These are phyloP conservation scores for Chrysoporthe deuterocubensis DNA, from an alignment of 2,329 filamentous ascomycete genomes.

Conservation along the genomic window DNA sequence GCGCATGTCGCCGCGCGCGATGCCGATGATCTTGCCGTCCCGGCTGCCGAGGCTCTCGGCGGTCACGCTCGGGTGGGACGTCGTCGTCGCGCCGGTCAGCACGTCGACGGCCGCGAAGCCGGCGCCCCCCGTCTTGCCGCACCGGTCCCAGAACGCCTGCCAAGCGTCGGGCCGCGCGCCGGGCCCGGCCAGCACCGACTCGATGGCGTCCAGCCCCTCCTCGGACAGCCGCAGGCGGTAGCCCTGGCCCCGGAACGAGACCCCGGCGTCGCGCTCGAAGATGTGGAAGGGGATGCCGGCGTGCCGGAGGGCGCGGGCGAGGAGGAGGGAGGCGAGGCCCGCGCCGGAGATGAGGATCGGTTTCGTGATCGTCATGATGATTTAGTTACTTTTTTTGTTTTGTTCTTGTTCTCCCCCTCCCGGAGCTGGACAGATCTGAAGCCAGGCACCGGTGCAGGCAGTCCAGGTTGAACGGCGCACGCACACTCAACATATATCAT, in stretches of 20 bases:
- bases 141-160: constrained; percentile 60
- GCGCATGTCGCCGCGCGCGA: constrained; percentile 67
- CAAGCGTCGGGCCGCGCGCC: constrained; percentile 42
- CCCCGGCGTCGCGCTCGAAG: constrained; percentile 58
- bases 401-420: neutral
- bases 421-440: no score
- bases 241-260: constrained; percentile 62
- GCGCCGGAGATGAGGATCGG: constrained; percentile 55
- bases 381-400: neutral
- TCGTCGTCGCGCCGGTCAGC: constrained; percentile 51
- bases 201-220: constrained; percentile 63
- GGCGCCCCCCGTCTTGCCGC: constrained; percentile 62
- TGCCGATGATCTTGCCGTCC: constrained; percentile 63
- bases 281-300: constrained; percentile 55
- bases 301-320: constrained; percentile 47
- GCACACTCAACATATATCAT: no score
- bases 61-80: constrained; percentile 35
- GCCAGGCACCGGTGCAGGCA: no score
- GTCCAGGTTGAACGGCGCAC: no score
- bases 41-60: constrained; percentile 47
- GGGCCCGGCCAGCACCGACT: constrained; percentile 53
- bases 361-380: constrained; percentile 44
- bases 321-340: constrained; percentile 48
- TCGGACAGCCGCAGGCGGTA: constrained; percentile 63
- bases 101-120: constrained; percentile 58